Evolutionary conservation across 2,329 filamentous ascomycete genomes (phyloP).

Genomic region (Penicillium thymicola): DNA sequence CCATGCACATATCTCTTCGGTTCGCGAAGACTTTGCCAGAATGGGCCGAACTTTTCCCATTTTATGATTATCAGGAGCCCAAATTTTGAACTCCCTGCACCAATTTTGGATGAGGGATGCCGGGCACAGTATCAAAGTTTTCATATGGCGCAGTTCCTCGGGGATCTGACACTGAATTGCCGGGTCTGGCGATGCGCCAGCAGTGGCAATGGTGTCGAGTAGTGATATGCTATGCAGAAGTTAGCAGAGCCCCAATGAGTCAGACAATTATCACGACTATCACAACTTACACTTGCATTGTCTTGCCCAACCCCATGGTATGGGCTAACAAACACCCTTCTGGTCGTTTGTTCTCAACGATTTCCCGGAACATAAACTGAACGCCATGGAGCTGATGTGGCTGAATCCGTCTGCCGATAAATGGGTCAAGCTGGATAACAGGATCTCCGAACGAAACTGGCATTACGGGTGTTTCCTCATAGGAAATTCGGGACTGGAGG

Average conservation of each 20-base stretch:
- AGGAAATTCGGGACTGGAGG: no score
- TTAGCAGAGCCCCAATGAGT: neutral
- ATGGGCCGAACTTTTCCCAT: constrained; percentile 32
- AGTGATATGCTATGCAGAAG: constrained; percentile 60
- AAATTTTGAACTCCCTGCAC: no score
- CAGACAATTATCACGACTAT: no score
- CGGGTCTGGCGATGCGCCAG: constrained; percentile 51
- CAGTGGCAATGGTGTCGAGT: constrained; percentile 69
- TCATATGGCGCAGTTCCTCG: no score
- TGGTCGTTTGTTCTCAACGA: constrained; percentile 60
- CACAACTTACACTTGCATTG: constrained; percentile 69
- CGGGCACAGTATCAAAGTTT: no score
- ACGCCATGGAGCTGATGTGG: constrained; percentile 67
- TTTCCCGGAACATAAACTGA: constrained; percentile 83
- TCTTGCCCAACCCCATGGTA: constrained; percentile 90
- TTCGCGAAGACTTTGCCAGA: neutral
- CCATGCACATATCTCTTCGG: constrained; percentile 57
- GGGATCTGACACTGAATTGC: no score
- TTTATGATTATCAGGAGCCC: no score
- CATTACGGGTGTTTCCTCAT: no score
- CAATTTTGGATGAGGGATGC: no score
- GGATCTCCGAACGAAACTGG: constrained; percentile 41
- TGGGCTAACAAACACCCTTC: constrained; percentile 83
- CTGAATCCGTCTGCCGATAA: constrained; percentile 44
- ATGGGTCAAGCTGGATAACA: constrained; percentile 54